Percentiles rank a stretch among this genome's conserved stretches.
Conservation (phyloP, 2,329 filamentous ascomycete species). For the Cytospora paraplurivora region DNA sequence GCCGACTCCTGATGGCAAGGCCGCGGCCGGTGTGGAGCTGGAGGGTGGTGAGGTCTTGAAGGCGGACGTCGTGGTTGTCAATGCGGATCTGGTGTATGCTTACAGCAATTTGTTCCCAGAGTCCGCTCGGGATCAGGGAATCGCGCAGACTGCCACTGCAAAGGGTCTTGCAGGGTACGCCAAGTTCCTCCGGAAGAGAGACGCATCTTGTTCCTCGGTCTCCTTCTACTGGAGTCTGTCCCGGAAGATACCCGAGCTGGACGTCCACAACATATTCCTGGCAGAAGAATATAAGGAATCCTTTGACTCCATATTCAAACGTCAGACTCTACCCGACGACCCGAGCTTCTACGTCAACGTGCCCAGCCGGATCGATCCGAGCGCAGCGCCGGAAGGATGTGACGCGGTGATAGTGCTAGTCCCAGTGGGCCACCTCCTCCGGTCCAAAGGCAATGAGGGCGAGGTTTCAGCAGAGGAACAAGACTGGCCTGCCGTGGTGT, state of each 20-base stretch:
- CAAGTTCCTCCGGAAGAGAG: slow-evolving; percentile 47
- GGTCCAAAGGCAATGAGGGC: slow-evolving; percentile 41
- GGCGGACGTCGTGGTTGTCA: slow-evolving; percentile 70
- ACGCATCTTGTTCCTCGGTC: slow-evolving; percentile 70
- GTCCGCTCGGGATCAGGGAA: neutral
- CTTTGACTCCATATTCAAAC: slow-evolving; percentile 76
- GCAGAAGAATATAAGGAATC: slow-evolving; percentile 71
- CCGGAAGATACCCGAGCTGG: slow-evolving; percentile 61
- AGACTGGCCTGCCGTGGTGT: slow-evolving; percentile 64
- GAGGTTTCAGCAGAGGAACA: slow-evolving; percentile 45
- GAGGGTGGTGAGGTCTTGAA: slow-evolving; percentile 57
- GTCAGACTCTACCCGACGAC: slow-evolving; percentile 65
- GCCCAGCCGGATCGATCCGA: slow-evolving; percentile 67
- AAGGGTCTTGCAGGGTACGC: slow-evolving; percentile 37
- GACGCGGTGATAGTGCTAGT: slow-evolving; percentile 72
- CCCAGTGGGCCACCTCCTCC: slow-evolving; percentile 68
- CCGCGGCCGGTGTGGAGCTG: slow-evolving; percentile 61
- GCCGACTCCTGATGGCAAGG: slow-evolving; percentile 52
- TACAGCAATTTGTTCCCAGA: slow-evolving; percentile 69
- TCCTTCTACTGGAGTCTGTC: slow-evolving; percentile 76
- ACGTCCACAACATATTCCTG: slow-evolving; percentile 76
- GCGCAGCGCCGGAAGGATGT: slow-evolving; percentile 65
- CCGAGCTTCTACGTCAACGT: slow-evolving; percentile 80
- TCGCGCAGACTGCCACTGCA: neutral
- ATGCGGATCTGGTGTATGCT: slow-evolving; percentile 74